Base-by-base conservation (phyloP, 1,284 basidiomycete genomes). In the Rhizopogon parksii region DNA sequence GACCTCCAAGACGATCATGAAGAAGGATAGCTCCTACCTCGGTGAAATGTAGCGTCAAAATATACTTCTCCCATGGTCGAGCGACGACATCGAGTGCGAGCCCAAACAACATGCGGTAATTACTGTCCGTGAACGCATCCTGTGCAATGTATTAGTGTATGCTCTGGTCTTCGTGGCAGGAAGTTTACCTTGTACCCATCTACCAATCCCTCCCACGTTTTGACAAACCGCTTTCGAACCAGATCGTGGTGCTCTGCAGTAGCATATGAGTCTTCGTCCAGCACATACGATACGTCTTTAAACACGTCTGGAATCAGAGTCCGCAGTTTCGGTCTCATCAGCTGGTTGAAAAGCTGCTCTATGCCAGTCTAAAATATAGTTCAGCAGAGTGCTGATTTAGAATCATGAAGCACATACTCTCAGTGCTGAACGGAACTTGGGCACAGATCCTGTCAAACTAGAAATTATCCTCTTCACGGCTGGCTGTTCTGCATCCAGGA, bases 281-380 rank as follows among this genome's bases (percentile, higher is more conserved):
- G 71, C 14, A 90, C 69, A 65, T 99, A 99, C 3, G 83, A 82
- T 2, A 93, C 78, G 54, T 95, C 94, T 60, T 85, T 89, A 68
- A 96, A 96, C 8, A 93, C 80, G 51, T 99, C 95, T 3, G 82
- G 69, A 36, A 98, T 77, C 42, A 99, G 73, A 9, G 82, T 86
- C 15, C 94, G 82, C 32, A 99, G 67, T 52, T 86, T 85, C 0
- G 95, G 91, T 21, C 92, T 79, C 51, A 95, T 79, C 7, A 97
- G 76, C 62, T 96, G 92, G 57, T 91, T 95, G 74, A 98, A 98
- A 19, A 98, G 73, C 60, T 95, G 91, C 58, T 98, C 95, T 37
- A 97, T 76, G 34, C 95, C 92, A 8, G 80, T 76, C 85, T 95
- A 35, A 50, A 19, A 59, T 46, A 55, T 40, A 40, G 54, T 49